Base-by-base conservation (phyloP, 768 basidiomycete genomes). In the Amanita molliuscula region DNA sequence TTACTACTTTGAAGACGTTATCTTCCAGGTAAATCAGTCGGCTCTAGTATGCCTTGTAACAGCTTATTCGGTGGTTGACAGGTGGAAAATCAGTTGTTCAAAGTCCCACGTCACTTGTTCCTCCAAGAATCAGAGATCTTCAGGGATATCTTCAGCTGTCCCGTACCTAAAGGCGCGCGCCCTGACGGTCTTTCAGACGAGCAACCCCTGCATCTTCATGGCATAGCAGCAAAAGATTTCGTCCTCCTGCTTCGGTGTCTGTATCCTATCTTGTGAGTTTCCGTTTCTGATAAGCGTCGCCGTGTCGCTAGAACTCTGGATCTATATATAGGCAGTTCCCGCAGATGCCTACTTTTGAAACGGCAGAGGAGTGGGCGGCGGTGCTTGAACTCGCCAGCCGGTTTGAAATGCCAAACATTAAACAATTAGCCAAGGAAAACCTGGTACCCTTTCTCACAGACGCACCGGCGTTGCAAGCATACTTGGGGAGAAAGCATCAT, bases 341-440 rank as follows among this genome's bases (percentile, higher is more conserved):
- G 38, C 43, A 44, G 26, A 16, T 35, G 15, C 10, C 47, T 23
- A 20, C 29, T 10, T 16, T 31, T 25, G n/a, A 29, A 11, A 13
- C 33, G 31, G 9, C 23, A 33, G 46, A 47, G 9, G 55, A 55
- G 45, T 70, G 69, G 69, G 56, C 61, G 21, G 54, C 61, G 0
- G 61, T 67, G 35, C 43, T 64, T 21, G 64, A 64, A 47, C 37
- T 69, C n/a, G 50, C 66, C 8, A 59, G 40, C 10, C 58, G 61
- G 57, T 71, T 69, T 63, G 54, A 59, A 20, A 63, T 61, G 15
- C 31, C 56, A 2, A 18, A 48, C 7, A 23, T 66, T 26, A 53
- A 60, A 36, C 42, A 56, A 13, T 34, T 56, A 31, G 65, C 66
- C 11, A 54, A 65, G 28, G 16, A 60, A 15, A 48, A 56, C 1